These are phyloP conservation scores for Cladosporium sp. DNA, from an alignment of 2,329 filamentous ascomycete genomes.

Conservation along the genomic window DNA sequence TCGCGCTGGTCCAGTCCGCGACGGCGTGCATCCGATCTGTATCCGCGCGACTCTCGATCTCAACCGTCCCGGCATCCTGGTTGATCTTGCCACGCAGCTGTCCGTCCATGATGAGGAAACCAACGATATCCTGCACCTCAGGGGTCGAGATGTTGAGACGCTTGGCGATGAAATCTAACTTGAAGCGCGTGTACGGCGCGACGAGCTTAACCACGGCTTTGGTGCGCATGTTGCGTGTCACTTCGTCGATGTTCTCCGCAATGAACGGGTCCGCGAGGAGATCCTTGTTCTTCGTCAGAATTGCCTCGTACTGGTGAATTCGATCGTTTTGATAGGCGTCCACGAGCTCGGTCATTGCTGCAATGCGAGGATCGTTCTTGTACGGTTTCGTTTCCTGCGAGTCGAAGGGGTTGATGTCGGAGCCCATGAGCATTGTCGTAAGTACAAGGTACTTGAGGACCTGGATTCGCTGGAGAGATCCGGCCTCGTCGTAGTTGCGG, in stretches of 20 bases:
- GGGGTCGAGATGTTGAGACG: slow-evolving; percentile 77
- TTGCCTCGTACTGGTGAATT: slow-evolving; percentile 82
- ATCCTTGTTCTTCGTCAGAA: slow-evolving; percentile 80
- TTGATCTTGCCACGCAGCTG: slow-evolving; percentile 85
- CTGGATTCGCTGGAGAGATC: slow-evolving; percentile 90
- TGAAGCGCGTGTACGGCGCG: slow-evolving; percentile 90
- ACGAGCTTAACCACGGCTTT: slow-evolving; percentile 92
- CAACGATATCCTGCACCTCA: slow-evolving; percentile 93
- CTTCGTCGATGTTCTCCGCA: slow-evolving; percentile 97
- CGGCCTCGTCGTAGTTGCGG: slow-evolving; percentile 97
- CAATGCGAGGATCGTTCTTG: slow-evolving; percentile 88
- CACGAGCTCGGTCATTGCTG: slow-evolving; percentile 94
- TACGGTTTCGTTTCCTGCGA: slow-evolving; percentile 99
- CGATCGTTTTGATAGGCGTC: slow-evolving; percentile 95
- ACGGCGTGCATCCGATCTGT: slow-evolving; percentile 68
- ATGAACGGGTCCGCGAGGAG: slow-evolving; percentile 91
- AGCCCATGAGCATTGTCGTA: slow-evolving; percentile 97
- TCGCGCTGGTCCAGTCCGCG: slow-evolving; percentile 62
- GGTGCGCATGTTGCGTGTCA: slow-evolving; percentile 95
- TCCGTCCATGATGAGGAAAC: slow-evolving; percentile 85
- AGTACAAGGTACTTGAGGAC: slow-evolving; percentile 95
- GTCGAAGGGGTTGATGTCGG: slow-evolving; percentile 97
- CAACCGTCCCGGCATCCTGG: slow-evolving; percentile 75
- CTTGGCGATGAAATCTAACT: slow-evolving; percentile 76
- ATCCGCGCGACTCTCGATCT: slow-evolving; percentile 70